These are phyloP conservation scores for Orbilia brochopaga DNA, from an alignment of 2,329 filamentous ascomycete species.

Conservation along the genomic window DNA sequence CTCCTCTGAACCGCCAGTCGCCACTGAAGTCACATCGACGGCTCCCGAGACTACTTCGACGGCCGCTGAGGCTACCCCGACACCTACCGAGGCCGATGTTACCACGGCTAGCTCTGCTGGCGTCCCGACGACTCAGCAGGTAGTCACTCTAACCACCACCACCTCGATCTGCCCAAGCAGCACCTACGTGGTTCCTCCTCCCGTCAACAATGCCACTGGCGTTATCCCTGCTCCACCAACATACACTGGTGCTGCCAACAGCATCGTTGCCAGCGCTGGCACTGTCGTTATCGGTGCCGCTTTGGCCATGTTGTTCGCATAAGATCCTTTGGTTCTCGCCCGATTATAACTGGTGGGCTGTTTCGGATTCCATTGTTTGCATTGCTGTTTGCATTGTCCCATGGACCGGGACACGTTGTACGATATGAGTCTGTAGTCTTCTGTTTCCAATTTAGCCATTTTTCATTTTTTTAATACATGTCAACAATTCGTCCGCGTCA, in stretches of 20 bases:
- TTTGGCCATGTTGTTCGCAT: constrained; percentile 50
- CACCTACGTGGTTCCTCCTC: constrained; percentile 20
- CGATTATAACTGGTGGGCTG: neutral
- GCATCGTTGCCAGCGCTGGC: constrained; percentile 42
- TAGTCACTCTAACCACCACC: constrained; percentile 43
- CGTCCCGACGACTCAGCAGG: neutral
- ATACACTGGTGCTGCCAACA: constrained; percentile 43
- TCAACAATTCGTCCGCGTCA: neutral
- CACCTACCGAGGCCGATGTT: no score
- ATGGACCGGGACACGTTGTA: no score
- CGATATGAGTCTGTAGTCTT: no score
- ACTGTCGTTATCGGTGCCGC: constrained; percentile 45
- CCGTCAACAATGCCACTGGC: constrained; percentile 38
- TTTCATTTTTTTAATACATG: neutral
- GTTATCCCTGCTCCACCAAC: constrained; percentile 28
- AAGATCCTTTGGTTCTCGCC: neutral
- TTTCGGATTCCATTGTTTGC: neutral
- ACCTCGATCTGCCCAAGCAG: constrained; percentile 47
- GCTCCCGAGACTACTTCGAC: constrained; percentile 1
- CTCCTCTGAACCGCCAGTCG: constrained; percentile 2
- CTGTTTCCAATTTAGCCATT: no score
- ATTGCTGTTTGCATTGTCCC: no score
- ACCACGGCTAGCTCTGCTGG: no score
- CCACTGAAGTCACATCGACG: neutral
- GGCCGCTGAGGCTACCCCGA: neutral